Conservation (phyloP, 169 alveolate genomes). For the Perkinsus marinus region DNA sequence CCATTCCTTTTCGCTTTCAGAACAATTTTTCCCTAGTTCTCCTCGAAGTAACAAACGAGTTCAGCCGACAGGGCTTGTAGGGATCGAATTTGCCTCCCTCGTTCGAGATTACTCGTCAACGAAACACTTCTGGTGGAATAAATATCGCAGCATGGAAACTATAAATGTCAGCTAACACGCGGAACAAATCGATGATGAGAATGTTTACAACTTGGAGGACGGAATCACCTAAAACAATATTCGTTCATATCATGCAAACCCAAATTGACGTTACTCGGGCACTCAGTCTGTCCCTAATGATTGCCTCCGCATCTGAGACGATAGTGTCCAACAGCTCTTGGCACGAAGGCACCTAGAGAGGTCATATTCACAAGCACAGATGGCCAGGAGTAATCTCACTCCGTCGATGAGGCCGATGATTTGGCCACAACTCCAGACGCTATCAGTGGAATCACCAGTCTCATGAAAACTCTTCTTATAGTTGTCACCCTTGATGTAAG, state of each 20-base stretch:
- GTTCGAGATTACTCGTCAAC: too few relatives aligned
- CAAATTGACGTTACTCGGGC: not conserved
- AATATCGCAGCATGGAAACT: too few relatives aligned
- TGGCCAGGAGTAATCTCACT: too few relatives aligned
- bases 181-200: not conserved
- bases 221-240: not conserved
- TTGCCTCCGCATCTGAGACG: not conserved
- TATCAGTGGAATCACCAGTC: not conserved
- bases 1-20: too few relatives aligned
- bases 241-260: not conserved
- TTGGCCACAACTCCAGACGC: slow-evolving; percentile 6
- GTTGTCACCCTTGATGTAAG: not conserved
- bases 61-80: too few relatives aligned
- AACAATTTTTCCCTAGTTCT: too few relatives aligned
- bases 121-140: too few relatives aligned
- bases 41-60: too few relatives aligned
- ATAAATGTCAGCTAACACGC: too few relatives aligned
- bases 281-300: not conserved
- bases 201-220: not conserved
- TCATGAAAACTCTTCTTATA: not conserved
- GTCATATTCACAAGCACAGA: too few relatives aligned
- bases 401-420: slow-evolving; percentile 7
- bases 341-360: not conserved
- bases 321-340: not conserved
- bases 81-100: too few relatives aligned